These are phyloP conservation scores for Mycoemilia scoparia DNA, from an alignment of 192 early-diverging fungal species.

Conservation along the genomic window DNA sequence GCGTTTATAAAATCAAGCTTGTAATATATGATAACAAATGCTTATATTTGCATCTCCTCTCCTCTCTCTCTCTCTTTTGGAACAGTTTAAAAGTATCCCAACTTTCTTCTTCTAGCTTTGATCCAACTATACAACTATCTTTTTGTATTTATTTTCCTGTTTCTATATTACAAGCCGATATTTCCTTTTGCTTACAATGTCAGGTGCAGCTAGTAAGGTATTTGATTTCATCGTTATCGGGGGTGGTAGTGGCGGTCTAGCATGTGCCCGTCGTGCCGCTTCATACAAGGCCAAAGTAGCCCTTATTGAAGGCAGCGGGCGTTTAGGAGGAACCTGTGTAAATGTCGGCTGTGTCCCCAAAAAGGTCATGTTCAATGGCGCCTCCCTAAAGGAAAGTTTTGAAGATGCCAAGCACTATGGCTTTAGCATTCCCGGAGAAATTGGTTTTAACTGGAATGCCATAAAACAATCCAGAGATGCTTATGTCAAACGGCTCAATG, in stretches of 20 bases:
- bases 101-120: too few relatives aligned
- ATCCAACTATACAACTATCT: too few relatives aligned
- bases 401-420: slow-evolving; percentile 84
- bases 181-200: too few relatives aligned
- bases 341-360: slow-evolving; percentile 88
- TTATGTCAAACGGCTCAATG: slow-evolving; percentile 90
- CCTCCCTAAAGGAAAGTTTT: slow-evolving; percentile 69
- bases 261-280: slow-evolving; percentile 82
- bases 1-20: too few relatives aligned
- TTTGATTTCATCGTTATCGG: slow-evolving; percentile 95
- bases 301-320: slow-evolving; percentile 62
- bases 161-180: too few relatives aligned
- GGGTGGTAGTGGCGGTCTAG: slow-evolving; percentile 81
- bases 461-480: slow-evolving; percentile 88
- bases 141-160: too few relatives aligned
- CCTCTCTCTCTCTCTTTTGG: too few relatives aligned
- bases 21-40: too few relatives aligned
- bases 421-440: slow-evolving; percentile 38
- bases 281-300: slow-evolving; percentile 81
- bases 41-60: too few relatives aligned
- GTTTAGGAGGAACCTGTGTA: slow-evolving; percentile 79
- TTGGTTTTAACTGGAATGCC: slow-evolving; percentile 54
- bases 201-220: too few relatives aligned
- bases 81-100: too few relatives aligned
- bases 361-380: slow-evolving; percentile 94